Percentiles rank a stretch among this genome's conserved stretches.
phyloP scores from a whole-genome alignment of 768 basidiomycete genomes.

The Lactarius psammicola region DNA sequence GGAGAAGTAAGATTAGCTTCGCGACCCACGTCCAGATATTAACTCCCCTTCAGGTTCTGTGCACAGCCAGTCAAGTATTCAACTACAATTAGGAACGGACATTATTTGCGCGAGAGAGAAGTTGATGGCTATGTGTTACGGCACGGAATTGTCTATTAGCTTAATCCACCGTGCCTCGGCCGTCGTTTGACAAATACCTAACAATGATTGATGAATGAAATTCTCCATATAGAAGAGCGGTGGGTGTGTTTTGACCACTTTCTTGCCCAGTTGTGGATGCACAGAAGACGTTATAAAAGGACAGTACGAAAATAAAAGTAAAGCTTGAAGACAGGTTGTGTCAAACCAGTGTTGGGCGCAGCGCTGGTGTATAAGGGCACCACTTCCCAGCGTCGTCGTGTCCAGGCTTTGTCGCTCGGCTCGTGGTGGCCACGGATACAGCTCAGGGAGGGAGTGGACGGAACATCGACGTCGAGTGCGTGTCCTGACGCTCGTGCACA shows the following conservation, averaged over 20 bases:
- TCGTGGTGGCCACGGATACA: conserved; percentile 33
- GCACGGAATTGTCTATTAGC: background rate
- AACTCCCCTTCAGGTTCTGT: conserved; percentile 5
- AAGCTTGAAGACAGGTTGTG: background rate
- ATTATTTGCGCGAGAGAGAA: background rate
- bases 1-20: conserved; percentile 55
- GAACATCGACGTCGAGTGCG: conserved; percentile 68
- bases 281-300: too few species aligned
- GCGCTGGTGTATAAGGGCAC: conserved; percentile 42
- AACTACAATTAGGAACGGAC: background rate
- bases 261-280: too few species aligned
- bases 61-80: background rate
- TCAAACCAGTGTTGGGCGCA: background rate
- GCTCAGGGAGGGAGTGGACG: conserved; percentile 24
- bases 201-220: too few species aligned
- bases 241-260: too few species aligned
- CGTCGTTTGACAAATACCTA: too few species aligned
- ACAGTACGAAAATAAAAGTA: too few species aligned
- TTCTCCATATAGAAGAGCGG: too few species aligned
- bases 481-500: too few species aligned
- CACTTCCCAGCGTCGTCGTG: conserved; percentile 49
- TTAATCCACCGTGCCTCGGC: background rate
- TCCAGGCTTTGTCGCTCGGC: conserved; percentile 39
- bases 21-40: background rate
- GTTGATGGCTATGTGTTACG: background rate